phyloP scores from a whole-genome alignment of 768 basidiomycete genomes.

The Pleurotus salmoneostramineus region DNA sequence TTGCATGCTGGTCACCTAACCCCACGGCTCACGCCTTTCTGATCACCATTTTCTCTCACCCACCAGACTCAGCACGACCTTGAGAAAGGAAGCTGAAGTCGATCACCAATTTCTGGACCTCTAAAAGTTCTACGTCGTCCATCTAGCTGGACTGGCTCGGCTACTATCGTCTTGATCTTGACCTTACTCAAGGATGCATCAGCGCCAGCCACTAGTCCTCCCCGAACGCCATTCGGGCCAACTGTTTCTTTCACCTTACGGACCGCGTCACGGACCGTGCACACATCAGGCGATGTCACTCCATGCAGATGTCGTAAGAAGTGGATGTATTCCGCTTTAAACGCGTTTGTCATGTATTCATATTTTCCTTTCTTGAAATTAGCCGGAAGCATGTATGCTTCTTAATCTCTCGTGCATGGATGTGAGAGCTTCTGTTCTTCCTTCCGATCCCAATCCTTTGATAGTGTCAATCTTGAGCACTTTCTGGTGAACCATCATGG shows the following conservation, averaged over 20 bases:
- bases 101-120: no score
- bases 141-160: no score
- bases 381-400: neutral
- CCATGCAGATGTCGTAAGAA: neutral
- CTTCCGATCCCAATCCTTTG: conserved; percentile 4
- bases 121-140: no score
- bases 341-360: conserved; percentile 1
- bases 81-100: no score
- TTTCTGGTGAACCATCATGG: conserved; percentile 14
- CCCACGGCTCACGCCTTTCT: no score
- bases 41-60: no score
- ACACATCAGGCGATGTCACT: neutral
- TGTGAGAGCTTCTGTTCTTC: conserved; percentile 17
- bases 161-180: no score
- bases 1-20: no score
- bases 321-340: neutral
- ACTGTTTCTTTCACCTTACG: neutral
- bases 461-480: neutral
- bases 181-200: no score
- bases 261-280: conserved; percentile 1
- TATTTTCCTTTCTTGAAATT: neutral
- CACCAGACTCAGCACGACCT: no score
- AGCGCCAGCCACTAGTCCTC: no score
- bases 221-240: no score
- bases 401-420: neutral